Conservation (phyloP, 2,329 filamentous ascomycete species). For the Ciborinia camelliae region DNA sequence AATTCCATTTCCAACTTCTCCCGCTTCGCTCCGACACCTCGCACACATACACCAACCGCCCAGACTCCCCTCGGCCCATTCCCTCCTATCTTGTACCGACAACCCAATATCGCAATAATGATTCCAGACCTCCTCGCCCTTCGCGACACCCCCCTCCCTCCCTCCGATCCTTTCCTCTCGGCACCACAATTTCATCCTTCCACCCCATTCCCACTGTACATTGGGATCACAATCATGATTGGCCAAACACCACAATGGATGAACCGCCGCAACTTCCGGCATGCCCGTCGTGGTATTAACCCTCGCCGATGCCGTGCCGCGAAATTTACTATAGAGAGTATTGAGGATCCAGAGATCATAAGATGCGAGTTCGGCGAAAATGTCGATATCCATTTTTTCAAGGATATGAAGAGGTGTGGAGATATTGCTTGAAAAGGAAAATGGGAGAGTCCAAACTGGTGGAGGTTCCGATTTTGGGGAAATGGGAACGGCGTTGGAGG, state of each 20-base stretch:
- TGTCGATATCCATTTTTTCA: slow-evolving; percentile 80
- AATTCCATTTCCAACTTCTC: slow-evolving; percentile 21
- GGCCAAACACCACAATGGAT: slow-evolving; percentile 92
- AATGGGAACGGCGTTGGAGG: slow-evolving; percentile 52
- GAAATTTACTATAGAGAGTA: slow-evolving; percentile 87
- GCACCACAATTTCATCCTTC: slow-evolving; percentile 68
- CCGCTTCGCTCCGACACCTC: slow-evolving; percentile 72
- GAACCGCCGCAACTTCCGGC: slow-evolving; percentile 88
- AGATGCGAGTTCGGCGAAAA: slow-evolving; percentile 55
- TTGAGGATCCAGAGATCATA: slow-evolving; percentile 85
- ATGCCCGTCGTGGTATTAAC: slow-evolving; percentile 73
- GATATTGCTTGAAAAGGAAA: slow-evolving; percentile 74
- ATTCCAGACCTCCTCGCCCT: slow-evolving; percentile 82
- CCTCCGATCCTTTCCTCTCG: slow-evolving; percentile 55
- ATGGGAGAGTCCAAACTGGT: slow-evolving; percentile 66
- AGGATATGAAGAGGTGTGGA: slow-evolving; percentile 72
- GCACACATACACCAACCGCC: slow-evolving; percentile 86
- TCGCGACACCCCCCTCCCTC: slow-evolving; percentile 60
- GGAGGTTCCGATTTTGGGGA: slow-evolving; percentile 54
- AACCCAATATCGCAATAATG: slow-evolving; percentile 90
- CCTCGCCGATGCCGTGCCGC: slow-evolving; percentile 85
- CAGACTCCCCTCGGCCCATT: slow-evolving; percentile 84
- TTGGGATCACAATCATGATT: slow-evolving; percentile 97
- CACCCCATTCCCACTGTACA: slow-evolving; percentile 90
- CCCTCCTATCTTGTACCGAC: slow-evolving; percentile 73